These are phyloP conservation scores for Suhomyces terraborum DNA, from an alignment of 1,139 yeast species.

Conservation along the genomic window DNA sequence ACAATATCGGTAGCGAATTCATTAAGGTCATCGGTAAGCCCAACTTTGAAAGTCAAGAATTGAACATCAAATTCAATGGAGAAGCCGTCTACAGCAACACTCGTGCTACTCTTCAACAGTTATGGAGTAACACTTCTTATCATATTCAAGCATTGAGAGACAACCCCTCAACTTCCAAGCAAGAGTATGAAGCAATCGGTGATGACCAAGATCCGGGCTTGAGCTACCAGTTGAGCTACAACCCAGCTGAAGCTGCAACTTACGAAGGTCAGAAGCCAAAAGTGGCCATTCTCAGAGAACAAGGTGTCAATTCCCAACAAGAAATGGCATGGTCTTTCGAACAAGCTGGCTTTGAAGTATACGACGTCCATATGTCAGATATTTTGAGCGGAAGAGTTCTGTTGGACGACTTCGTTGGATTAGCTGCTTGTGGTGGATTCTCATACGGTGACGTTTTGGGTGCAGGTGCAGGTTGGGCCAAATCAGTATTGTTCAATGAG, in stretches of 20 bases:
- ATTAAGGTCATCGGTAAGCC: slow-evolving; percentile 72
- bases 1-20: slow-evolving; percentile 57
- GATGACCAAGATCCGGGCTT: slow-evolving; percentile 93
- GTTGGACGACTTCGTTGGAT: slow-evolving; percentile 82
- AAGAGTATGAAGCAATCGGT: slow-evolving; percentile 71
- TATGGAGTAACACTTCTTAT: slow-evolving; percentile 89
- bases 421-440: slow-evolving; percentile 99
- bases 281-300: slow-evolving; percentile 97
- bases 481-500: slow-evolving; percentile 87
- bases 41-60: slow-evolving; percentile 51
- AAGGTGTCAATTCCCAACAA: slow-evolving; percentile 97
- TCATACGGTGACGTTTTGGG: slow-evolving; percentile 99
- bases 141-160: slow-evolving; percentile 91
- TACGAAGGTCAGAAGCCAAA: slow-evolving; percentile 64
- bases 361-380: slow-evolving; percentile 98
- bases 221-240: slow-evolving; percentile 72
- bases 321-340: slow-evolving; percentile 99
- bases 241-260: slow-evolving; percentile 23
- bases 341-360: slow-evolving; percentile 90
- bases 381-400: slow-evolving; percentile 70
- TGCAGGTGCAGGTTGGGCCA: slow-evolving; percentile 99
- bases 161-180: slow-evolving; percentile 86
- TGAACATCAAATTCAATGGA: slow-evolving; percentile 53
- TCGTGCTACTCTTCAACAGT: slow-evolving; percentile 74
- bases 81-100: slow-evolving; percentile 50